Base-by-base conservation (phyloP, 1,139 yeast species). In the Diutina scorzettiae region DNA sequence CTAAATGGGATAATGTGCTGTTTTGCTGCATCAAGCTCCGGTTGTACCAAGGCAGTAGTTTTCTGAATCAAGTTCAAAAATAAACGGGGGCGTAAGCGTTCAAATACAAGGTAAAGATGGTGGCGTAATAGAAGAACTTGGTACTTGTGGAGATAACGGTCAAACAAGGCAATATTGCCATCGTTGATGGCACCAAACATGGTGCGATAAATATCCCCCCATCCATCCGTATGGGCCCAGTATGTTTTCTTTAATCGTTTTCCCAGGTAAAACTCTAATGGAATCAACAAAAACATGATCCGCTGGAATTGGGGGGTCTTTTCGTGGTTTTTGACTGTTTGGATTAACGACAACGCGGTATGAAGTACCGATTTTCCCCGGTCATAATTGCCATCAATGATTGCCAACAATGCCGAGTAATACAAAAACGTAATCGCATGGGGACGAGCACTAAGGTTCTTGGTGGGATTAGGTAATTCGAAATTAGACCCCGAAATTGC, bases 391-490 rank as follows among this genome's bases (percentile, higher is more conserved):
- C 76, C 78, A 45, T 79, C 82, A 50, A 78, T 78, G 42, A 81
- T 68, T 39, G 74, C 65, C 37, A 82, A 60, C 16, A 81, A 63
- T 1, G 89, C 82, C 50, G 76, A 67, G 57, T 78, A 83, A 58
- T 81, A 86, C 41, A 75, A 60, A 53, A 75, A 85, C 2, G 77
- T 71, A 9, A 76, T 71, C 8, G 76, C 68, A 44, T 80, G 78
- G 71, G 20, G 73, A 69, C 14, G 53, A 46, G 2, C 63, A 5
- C n/a, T 55, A 6, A 76, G 53, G 3, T 67, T 59, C 17, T 84
- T 79, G 47, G 82, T 62, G 12, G 47, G 45, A 33, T 73, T 76
- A 4, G 74, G 75, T 24, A 68, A 51, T 36, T 60, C 56, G 16
- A 62, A 61, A 17, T 69, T 56, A 45, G 80, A 73, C 4, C 78